A percentile compares a stretch with the other conserved stretches of the same genome.
These are phyloP conservation scores for Cupressus sempervirens DNA, from an alignment of 75 land plant genomes.

Conservation along the genomic window DNA sequence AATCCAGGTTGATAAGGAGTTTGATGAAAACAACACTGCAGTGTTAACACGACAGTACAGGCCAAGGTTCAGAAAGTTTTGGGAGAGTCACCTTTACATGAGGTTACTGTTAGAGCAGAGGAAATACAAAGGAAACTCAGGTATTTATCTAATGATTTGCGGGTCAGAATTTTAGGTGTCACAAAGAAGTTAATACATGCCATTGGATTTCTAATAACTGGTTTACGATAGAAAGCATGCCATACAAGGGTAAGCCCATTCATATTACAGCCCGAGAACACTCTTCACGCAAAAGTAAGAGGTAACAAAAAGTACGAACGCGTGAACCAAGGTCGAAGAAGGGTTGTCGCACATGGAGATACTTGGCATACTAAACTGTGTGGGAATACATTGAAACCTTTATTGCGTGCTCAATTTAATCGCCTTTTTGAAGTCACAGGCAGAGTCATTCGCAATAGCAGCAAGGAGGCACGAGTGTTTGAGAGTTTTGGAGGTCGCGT, in stretches of 20 bases:
- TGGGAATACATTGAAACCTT: no score
- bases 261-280: no score
- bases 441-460: no score
- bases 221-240: conserved; percentile 23
- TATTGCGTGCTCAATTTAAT: no score
- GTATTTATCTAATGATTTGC: conserved; percentile 29
- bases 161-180: conserved; percentile 19
- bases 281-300: no score
- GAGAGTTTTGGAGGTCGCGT: no score
- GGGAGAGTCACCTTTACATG: conserved; percentile 22
- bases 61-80: not conserved
- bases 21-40: conserved; percentile 41
- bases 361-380: no score
- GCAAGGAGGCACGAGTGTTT: no score
- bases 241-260: conserved; percentile 14
- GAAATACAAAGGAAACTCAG: conserved; percentile 33
- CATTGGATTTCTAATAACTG: conserved; percentile 20
- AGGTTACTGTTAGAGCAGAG: conserved; percentile 26
- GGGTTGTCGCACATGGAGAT: no score
- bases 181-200: conserved; percentile 39
- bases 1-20: conserved; percentile 58
- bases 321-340: no score
- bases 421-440: no score
- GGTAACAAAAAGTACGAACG: no score
- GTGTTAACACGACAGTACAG: conserved; percentile 46